Evolutionary conservation across 2,329 filamentous ascomycete genomes (phyloP).

Genomic region (Dactylellina parvicollis): DNA sequence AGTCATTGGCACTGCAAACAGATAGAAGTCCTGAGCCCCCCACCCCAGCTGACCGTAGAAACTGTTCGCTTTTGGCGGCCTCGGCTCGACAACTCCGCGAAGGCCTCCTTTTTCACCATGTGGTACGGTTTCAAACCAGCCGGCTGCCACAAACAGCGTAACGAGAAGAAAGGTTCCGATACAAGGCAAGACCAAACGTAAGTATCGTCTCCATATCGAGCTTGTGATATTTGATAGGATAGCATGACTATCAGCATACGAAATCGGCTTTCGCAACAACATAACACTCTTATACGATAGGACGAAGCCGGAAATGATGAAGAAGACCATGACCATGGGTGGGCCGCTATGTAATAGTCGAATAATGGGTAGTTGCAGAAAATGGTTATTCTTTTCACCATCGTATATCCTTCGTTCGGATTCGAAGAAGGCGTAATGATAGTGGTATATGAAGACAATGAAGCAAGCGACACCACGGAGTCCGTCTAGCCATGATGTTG

Average conservation of each 20-base stretch:
- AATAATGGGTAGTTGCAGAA: slow-evolving; percentile 26
- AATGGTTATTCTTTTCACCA: neutral
- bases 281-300: slow-evolving; percentile 28
- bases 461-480: slow-evolving; percentile 41
- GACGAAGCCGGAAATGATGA: slow-evolving; percentile 41
- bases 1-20: slow-evolving; percentile 3
- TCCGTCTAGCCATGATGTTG: slow-evolving; percentile 49
- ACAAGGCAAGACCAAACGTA: slow-evolving; percentile 31
- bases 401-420: slow-evolving; percentile 9
- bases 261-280: neutral
- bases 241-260: slow-evolving; percentile 7
- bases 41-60: slow-evolving; percentile 15
- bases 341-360: slow-evolving; percentile 29
- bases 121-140: slow-evolving; percentile 36
- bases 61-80: slow-evolving; percentile 13
- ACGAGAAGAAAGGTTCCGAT: slow-evolving; percentile 22
- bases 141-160: slow-evolving; percentile 6
- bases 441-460: slow-evolving; percentile 40
- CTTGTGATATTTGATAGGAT: slow-evolving; percentile 24
- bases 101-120: neutral
- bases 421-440: slow-evolving; percentile 14
- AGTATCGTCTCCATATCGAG: slow-evolving; percentile 26
- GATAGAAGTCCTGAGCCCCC: slow-evolving; percentile 19
- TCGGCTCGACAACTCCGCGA: slow-evolving; percentile 2
- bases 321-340: slow-evolving; percentile 39